phyloP scores from a whole-genome alignment of 2,329 filamentous ascomycete genomes.

The Cytospora piceae region DNA sequence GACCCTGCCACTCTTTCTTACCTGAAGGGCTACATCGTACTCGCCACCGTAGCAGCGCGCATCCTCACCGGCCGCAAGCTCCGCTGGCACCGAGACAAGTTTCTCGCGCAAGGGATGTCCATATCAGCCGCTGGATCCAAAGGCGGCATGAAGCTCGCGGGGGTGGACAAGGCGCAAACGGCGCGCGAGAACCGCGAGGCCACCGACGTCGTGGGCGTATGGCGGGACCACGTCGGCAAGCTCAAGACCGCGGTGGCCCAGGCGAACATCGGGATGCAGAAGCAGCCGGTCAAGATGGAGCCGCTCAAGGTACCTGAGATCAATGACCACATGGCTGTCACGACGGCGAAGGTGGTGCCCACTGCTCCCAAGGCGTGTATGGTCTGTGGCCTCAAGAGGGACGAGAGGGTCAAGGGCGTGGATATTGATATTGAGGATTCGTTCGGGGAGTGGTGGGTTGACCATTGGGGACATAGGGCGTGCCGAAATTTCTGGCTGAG shows the following conservation, averaged over 20 bases:
- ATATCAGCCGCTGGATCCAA: conserved; percentile 78
- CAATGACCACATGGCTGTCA: conserved; percentile 68
- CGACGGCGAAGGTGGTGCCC: conserved; percentile 71
- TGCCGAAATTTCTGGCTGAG: conserved; percentile 87
- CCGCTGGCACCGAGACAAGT: conserved; percentile 88
- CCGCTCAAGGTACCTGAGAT: conserved; percentile 69
- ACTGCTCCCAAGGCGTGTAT: conserved; percentile 77
- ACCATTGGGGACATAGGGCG: conserved; percentile 80
- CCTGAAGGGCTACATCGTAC: conserved; percentile 64
- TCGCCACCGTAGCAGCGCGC: conserved; percentile 72
- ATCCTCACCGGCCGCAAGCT: conserved; percentile 83
- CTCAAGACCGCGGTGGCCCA: conserved; percentile 73
- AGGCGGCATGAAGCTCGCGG: conserved; percentile 84
- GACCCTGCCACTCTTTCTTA: conserved; percentile 66
- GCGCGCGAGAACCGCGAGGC: conserved; percentile 84
- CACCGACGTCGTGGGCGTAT: conserved; percentile 73
- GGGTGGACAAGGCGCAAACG: conserved; percentile 82
- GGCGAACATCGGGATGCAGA: conserved; percentile 54
- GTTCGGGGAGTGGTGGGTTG: conserved; percentile 96
- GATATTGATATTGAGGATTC: conserved; percentile 82
- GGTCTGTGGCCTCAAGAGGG: conserved; percentile 84
- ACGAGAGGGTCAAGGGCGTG: conserved; percentile 78
- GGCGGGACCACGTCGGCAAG: conserved; percentile 75
- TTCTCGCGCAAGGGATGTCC: conserved; percentile 84
- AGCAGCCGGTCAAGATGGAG: conserved; percentile 34